Conservation (phyloP, 2,329 filamentous ascomycete genomes). For the Cladosporium sphaerospermum region DNA sequence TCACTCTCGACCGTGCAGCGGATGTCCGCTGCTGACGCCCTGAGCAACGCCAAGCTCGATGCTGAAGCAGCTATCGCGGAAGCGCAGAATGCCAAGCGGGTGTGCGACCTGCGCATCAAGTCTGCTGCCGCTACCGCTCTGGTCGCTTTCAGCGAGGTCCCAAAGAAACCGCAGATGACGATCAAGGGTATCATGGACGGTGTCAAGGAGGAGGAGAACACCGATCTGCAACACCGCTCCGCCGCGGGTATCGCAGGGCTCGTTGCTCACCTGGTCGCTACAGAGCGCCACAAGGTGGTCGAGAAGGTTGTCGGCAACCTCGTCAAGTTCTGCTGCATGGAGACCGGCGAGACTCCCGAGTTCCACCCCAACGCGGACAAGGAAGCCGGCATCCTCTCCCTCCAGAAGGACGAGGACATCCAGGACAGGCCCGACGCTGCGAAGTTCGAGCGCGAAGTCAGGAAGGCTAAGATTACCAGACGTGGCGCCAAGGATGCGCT, state of each 20-base stretch:
- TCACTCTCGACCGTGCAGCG: slow-evolving; percentile 82
- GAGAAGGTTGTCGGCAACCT: slow-evolving; percentile 95
- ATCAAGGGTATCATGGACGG: slow-evolving; percentile 99
- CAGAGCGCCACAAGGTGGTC: slow-evolving; percentile 74
- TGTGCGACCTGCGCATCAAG: slow-evolving; percentile 77
- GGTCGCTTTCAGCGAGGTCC: slow-evolving; percentile 77
- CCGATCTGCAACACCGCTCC: slow-evolving; percentile 79
- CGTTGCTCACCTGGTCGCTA: slow-evolving; percentile 77
- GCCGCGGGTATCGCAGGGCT: slow-evolving; percentile 77
- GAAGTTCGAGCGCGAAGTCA: slow-evolving; percentile 84
- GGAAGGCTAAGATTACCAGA: slow-evolving; percentile 80
- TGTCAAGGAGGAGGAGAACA: slow-evolving; percentile 88
- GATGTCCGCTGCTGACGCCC: slow-evolving; percentile 70
- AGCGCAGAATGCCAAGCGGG: slow-evolving; percentile 69
- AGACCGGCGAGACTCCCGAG: slow-evolving; percentile 94
- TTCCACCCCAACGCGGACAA: slow-evolving; percentile 77
- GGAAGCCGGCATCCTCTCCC: slow-evolving; percentile 75
- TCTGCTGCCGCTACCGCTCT: slow-evolving; percentile 82
- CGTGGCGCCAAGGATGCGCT: slow-evolving; percentile 91
- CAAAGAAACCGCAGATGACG: slow-evolving; percentile 85
- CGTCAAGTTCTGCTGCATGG: slow-evolving; percentile 95
- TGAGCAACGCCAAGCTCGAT: slow-evolving; percentile 69
- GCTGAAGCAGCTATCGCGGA: slow-evolving; percentile 70
- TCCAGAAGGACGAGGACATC: slow-evolving; percentile 95
- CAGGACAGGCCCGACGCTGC: slow-evolving; percentile 86